Evolutionary conservation across 441 rosid species (phyloP), one percentile per base, ranked within the genome.

Genomic region (Populus hybrid): DNA sequence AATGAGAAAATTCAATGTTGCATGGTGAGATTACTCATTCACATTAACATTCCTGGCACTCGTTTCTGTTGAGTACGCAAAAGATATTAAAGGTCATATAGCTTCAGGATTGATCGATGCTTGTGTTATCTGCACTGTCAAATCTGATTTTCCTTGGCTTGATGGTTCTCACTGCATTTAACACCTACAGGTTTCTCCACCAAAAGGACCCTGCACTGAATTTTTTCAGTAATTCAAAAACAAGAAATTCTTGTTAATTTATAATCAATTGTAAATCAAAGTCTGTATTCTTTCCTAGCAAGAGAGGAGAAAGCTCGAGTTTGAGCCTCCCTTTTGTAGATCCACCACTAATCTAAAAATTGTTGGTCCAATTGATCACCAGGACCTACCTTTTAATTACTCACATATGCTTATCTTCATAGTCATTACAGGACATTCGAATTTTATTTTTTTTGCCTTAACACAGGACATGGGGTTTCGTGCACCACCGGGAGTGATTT

Each of bases 21-120:
- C 89, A 2, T 89, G 90, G 94, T 91, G 93, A 90, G 89, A 89
- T 74, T 90, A 89, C 78, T 89, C 95, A 8, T 89, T 88, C 74
- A 79, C 91, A 0, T 46, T 85, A 9, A 89, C 90, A 4, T 85
- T 89, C 81, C 85, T 90, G 20, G 89, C 94, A 32, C 80, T 88
- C 32, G 88, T 87, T 76, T 81, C 94, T 2, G 77, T 70, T 46
- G 84, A 86, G 64, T 89, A 91, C 36, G 92, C 90, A 10, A 76
- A 85, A 40, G 87, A 86, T 67, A 84, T 87, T 77, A 79, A 83
- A 68, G 83, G 82, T 36, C 73, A n/a, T 20, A 65, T 65, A 8
- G 83, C 90, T 24, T 34, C 86, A 36, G 81, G 36, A 38, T 23
- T 87, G 68, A 38, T 23, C 86, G 68, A 84, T 82, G 91, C 84